Evolutionary conservation across 305 asterid genomes (phyloP).

Genomic region (Fraxinus platypoda): DNA sequence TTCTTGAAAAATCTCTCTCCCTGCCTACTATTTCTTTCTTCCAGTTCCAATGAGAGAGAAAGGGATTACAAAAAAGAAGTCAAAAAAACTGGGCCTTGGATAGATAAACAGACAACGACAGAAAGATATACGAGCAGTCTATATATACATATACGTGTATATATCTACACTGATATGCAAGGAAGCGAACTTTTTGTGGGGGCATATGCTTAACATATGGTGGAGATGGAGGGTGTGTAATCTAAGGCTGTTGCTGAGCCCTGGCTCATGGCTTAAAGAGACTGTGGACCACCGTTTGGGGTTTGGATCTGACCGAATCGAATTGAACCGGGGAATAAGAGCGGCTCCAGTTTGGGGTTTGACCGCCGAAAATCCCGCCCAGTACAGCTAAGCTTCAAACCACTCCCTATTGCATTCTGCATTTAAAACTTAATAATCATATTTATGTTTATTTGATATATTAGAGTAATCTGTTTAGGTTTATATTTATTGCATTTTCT

Average conservation of each 20-base stretch:
- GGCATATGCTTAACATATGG: neutral
- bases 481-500: neutral
- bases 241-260: neutral
- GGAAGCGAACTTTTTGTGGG: neutral
- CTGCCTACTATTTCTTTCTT: conserved; percentile 14
- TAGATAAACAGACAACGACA: conserved; percentile 21
- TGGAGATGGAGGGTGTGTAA: neutral
- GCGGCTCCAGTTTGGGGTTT: neutral
- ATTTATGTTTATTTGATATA: neutral
- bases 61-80: conserved; percentile 27
- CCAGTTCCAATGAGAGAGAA: conserved; percentile 47
- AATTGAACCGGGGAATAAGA: neutral
- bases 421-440: neutral
- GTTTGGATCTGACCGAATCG: neutral
- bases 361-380: conserved; percentile 6
- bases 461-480: neutral
- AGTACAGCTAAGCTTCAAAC: neutral
- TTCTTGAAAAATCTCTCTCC: conserved; percentile 20
- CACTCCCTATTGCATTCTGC: neutral
- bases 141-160: neutral
- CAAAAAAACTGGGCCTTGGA: conserved; percentile 29
- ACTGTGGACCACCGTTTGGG: neutral
- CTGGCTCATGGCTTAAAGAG: neutral
- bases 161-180: neutral
- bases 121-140: conserved; percentile 29